Conservation (phyloP, 2,329 filamentous ascomycete species). For the Exophiala lecanii-corni region DNA sequence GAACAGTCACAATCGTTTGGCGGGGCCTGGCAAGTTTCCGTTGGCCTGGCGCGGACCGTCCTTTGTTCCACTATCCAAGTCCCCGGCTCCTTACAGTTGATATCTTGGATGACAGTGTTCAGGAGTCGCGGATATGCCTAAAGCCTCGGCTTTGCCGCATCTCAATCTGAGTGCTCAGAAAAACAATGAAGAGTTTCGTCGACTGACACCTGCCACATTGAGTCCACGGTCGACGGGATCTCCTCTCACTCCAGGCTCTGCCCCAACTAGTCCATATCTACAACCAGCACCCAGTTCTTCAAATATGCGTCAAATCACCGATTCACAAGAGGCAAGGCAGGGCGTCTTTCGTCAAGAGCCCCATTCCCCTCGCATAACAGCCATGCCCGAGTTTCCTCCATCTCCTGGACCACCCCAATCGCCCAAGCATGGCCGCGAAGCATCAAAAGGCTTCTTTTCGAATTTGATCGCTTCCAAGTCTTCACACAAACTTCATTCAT, state of each 20-base stretch:
- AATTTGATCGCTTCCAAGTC: slow-evolving; percentile 45
- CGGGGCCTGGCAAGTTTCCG: slow-evolving; percentile 14
- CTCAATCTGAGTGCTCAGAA: slow-evolving; percentile 22
- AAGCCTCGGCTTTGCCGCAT: slow-evolving; percentile 22
- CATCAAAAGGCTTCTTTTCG: slow-evolving; percentile 44
- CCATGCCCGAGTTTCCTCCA: slow-evolving; percentile 42
- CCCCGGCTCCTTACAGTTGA: slow-evolving; percentile 24
- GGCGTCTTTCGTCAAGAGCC: slow-evolving; percentile 23
- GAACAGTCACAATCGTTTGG: slow-evolving; percentile 8
- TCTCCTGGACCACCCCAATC: slow-evolving; percentile 34
- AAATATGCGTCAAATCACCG: slow-evolving; percentile 15
- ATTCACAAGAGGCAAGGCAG: slow-evolving; percentile 8
- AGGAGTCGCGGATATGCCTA: slow-evolving; percentile 25
- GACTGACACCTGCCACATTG: slow-evolving; percentile 20
- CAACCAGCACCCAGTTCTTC: slow-evolving; percentile 12
- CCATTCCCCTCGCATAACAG: slow-evolving; percentile 40
- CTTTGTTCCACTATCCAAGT: slow-evolving; percentile 13
- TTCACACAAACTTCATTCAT: slow-evolving; percentile 38
- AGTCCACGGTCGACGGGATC: slow-evolving; percentile 25
- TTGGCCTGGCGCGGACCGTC: slow-evolving; percentile 14
- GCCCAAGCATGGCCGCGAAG: slow-evolving; percentile 40
- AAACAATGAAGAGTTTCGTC: slow-evolving; percentile 22
- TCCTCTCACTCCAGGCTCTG: slow-evolving; percentile 21
- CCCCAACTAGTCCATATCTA: slow-evolving; percentile 19
- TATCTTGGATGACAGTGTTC: slow-evolving; percentile 20